Evolutionary conservation across 495 filamentous ascomycete genomes (phyloP), one percentile per base, ranked within the genome.

Genomic region (Neurospora sp.): DNA sequence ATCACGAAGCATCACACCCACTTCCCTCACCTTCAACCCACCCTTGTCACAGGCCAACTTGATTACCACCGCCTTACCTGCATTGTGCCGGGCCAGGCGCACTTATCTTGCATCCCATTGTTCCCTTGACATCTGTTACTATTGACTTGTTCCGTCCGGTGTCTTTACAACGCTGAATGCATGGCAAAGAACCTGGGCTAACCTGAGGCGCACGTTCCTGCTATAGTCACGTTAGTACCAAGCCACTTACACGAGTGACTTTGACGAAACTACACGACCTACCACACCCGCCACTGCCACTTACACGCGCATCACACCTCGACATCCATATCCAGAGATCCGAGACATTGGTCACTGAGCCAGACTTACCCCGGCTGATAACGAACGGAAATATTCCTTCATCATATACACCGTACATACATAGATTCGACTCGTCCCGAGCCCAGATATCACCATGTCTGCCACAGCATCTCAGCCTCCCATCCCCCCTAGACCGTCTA

Each of bases 401-500:
- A 31, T 12, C 27, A 27, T 5, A 62, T 62, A 62, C 5, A 16
- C 71, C 48, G 7, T 31, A 62, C 69, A 44, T 39, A 40, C 46
- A 54, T 70, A 18, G 23, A 37, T 39, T 31, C 75, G 39, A 46
- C 39, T 39, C 72, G 23, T 37, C 69, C 40, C 74, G 69, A 46
- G 40, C 69, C 39, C 62, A 23, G 41, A 69, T 59, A 38, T 41
- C 38, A 72, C 39, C 71, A 86, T 84, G 81, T 81, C 84, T 72
- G 74, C 84, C 70, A 76, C 83, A 73, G 81, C 81, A 72, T 89
- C 91, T 85, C 84, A 88, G 72, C 85, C 89, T 8, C 81, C 82
- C 70, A 80, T 93, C 73, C 92, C 92, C 39, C 89, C 91, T 75
- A 89, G 92, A 71, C 92, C 92, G 35, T 78, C 85, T 8, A 81